A percentile compares a stretch with the other conserved stretches of the same genome.
Conservation (phyloP, 78 protist genomes). For the Speleostelium caveatum region DNA sequence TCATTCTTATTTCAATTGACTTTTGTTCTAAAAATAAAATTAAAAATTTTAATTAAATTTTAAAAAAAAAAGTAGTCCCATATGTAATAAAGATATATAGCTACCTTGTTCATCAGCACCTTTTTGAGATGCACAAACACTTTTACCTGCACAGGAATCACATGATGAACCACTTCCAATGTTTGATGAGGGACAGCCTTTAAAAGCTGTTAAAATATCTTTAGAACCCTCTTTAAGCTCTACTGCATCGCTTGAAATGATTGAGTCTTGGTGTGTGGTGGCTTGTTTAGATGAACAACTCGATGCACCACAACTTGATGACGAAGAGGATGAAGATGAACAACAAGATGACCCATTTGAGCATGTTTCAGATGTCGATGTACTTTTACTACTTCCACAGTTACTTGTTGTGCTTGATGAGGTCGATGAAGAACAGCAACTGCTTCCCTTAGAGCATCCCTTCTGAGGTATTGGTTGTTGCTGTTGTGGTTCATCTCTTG, state of each 20-base stretch:
- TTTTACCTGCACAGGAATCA: slow-evolving; percentile 94
- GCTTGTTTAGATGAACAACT: background rate
- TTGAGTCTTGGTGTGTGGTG: background rate
- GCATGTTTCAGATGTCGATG: background rate
- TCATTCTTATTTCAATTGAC: slow-evolving; percentile 54
- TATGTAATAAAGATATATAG: slow-evolving; percentile 35
- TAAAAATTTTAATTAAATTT: background rate
- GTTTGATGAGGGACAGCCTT: slow-evolving; percentile 68
- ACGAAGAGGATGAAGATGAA: background rate
- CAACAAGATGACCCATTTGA: background rate
- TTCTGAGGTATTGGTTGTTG: too few relatives aligned
- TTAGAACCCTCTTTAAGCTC: slow-evolving; percentile 20
- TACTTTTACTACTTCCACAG: background rate
- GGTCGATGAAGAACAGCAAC: background rate
- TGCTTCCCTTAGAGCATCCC: too few relatives aligned
- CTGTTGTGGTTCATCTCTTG: slow-evolving; percentile 10
- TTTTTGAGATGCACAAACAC: slow-evolving; percentile 86
- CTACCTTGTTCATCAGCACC: slow-evolving; percentile 29
- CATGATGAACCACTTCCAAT: slow-evolving; percentile 90
- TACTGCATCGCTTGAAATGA: slow-evolving; percentile 50
- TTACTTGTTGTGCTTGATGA: background rate
- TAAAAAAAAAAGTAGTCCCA: background rate
- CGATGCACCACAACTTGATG: background rate
- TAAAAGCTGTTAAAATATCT: slow-evolving; percentile 18
- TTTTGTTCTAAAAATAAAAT: slow-evolving; percentile 1